A percentile compares a stretch with the other conserved stretches of the same genome.
Evolutionary conservation across 75 land plant species (phyloP).

Genomic region (Pinus taeda): DNA sequence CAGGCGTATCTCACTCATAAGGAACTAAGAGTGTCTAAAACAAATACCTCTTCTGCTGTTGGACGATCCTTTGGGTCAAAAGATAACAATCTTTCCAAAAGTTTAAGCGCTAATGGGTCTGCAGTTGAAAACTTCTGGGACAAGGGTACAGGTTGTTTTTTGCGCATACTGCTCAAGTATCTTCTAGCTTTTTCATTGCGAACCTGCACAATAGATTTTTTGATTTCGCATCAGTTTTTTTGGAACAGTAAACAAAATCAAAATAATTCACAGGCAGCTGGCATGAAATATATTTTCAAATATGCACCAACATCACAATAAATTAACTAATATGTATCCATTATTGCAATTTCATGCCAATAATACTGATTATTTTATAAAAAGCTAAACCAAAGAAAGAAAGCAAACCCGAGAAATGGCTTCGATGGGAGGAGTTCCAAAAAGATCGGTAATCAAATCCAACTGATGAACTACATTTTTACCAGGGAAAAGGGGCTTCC

Average conservation of each 20-base stretch:
- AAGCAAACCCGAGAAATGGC: slow-evolving; percentile 56
- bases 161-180: slow-evolving; percentile 83
- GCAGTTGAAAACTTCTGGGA: slow-evolving; percentile 76
- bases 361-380: slow-evolving; percentile 28
- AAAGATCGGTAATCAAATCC: slow-evolving; percentile 74
- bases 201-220: slow-evolving; percentile 43
- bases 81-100: slow-evolving; percentile 73
- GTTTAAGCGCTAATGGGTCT: slow-evolving; percentile 72
- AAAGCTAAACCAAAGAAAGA: slow-evolving; percentile 9
- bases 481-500: slow-evolving; percentile 84
- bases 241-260: not conserved
- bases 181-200: slow-evolving; percentile 94
- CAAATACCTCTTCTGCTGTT: slow-evolving; percentile 81
- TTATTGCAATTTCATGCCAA: slow-evolving; percentile 12
- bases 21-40: not conserved
- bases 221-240: not conserved
- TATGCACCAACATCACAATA: not conserved
- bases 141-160: slow-evolving; percentile 70
- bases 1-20: not conserved
- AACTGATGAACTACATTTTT: slow-evolving; percentile 82
- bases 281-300: not conserved
- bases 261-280: not conserved
- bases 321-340: not conserved
- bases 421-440: slow-evolving; percentile 70
- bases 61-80: slow-evolving; percentile 93